These are phyloP conservation scores for Dothideomycetes sp. DNA, from an alignment of 2,329 filamentous ascomycete genomes.

Conservation along the genomic window DNA sequence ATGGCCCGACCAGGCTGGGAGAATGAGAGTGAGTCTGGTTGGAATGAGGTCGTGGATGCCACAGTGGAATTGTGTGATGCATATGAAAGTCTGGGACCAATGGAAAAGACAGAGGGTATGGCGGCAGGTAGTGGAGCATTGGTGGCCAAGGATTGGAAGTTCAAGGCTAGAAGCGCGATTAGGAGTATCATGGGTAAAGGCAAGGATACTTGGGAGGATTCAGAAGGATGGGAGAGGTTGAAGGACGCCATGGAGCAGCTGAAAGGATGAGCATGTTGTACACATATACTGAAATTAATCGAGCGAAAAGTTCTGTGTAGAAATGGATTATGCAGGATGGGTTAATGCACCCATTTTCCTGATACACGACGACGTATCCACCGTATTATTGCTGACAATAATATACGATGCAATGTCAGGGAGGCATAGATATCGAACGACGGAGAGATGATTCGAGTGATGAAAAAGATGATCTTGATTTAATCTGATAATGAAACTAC, in stretches of 20 bases:
- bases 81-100: constrained; percentile 61
- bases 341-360: too few species aligned
- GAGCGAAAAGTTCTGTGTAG: too few species aligned
- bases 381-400: too few species aligned
- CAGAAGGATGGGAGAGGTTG: constrained; percentile 55
- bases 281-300: neutral
- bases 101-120: constrained; percentile 44
- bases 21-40: constrained; percentile 52
- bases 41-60: constrained; percentile 63
- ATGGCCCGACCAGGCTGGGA: constrained; percentile 46
- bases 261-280: neutral
- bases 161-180: constrained; percentile 77
- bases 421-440: neutral
- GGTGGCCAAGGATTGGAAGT: constrained; percentile 74
- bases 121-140: constrained; percentile 43
- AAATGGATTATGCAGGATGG: too few species aligned
- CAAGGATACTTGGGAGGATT: constrained; percentile 75
- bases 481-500: too few species aligned
- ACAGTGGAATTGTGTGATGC: constrained; percentile 75
- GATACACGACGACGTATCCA: too few species aligned
- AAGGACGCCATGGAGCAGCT: too few species aligned
- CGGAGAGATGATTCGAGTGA: neutral
- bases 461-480: too few species aligned
- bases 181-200: constrained; percentile 75
- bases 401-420: too few species aligned